Conservation (phyloP, 495 filamentous ascomycete genomes). For the Viridothelium virens region DNA sequence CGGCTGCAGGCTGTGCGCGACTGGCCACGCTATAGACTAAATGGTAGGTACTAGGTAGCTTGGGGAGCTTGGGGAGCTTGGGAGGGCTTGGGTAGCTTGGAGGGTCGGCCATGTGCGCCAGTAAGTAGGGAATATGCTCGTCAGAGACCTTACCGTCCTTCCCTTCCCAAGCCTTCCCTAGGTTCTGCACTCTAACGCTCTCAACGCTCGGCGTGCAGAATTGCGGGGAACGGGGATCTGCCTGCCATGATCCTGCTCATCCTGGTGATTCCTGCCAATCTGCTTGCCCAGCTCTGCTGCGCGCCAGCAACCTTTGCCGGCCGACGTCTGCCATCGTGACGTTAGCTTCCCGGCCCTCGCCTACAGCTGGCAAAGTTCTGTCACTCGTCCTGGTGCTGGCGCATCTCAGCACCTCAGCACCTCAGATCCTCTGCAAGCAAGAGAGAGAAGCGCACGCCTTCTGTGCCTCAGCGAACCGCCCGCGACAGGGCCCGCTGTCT, state of each 20-base stretch:
- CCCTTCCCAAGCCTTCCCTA: no score
- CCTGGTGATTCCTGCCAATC: background rate
- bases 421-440: no score
- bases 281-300: background rate
- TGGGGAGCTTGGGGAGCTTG: no score
- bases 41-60: no score
- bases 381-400: background rate
- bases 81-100: background rate
- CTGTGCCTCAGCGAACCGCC: background rate
- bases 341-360: background rate
- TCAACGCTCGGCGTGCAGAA: background rate
- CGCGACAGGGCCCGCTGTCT: background rate
- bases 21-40: no score
- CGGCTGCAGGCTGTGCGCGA: background rate
- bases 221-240: background rate
- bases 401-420: background rate
- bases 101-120: conserved; percentile 1
- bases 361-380: background rate
- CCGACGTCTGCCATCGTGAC: background rate
- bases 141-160: no score
- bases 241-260: background rate
- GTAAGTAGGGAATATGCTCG: no score
- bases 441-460: no score
- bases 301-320: conserved; percentile 5
- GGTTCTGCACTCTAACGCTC: background rate